These are phyloP conservation scores for Russula lepida DNA, from an alignment of 768 basidiomycete genomes.

Conservation along the genomic window DNA sequence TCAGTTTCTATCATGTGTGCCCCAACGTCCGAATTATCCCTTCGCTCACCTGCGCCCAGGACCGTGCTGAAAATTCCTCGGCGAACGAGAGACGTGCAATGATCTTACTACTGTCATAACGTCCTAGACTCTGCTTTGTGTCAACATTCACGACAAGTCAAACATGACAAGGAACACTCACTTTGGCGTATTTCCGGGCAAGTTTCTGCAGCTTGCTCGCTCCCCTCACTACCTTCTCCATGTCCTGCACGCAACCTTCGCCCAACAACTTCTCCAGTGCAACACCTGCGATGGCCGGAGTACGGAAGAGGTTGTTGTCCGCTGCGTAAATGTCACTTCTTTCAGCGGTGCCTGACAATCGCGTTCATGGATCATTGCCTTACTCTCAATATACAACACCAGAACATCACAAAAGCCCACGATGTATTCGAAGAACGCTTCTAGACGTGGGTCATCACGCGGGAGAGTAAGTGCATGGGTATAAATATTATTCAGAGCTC, in stretches of 20 bases:
- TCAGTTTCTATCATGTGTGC: not conserved
- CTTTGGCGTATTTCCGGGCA: conserved; percentile 3
- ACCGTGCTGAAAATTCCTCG: conserved; percentile 12
- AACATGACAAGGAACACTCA: not conserved
- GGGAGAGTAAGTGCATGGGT: not conserved
- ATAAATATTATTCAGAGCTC: conserved; percentile 15
- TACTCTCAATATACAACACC: conserved; percentile 1
- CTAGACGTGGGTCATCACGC: conserved; percentile 1
- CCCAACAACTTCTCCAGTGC: not conserved
- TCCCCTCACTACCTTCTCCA: conserved; percentile 1
- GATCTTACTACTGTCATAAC: not conserved
- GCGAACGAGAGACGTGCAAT: conserved; percentile 3
- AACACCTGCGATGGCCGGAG: not conserved
- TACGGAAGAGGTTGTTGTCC: conserved; percentile 8
- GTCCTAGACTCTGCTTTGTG: not conserved
- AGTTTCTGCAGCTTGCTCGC: conserved; percentile 3
- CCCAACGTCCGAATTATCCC: not conserved
- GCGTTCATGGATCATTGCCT: not conserved
- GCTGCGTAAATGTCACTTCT: not conserved
- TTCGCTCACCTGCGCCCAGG: conserved; percentile 12
- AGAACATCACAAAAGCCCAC: conserved; percentile 10
- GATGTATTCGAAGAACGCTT: conserved; percentile 13
- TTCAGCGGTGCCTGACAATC: not conserved
- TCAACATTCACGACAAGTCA: not conserved
- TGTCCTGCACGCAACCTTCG: conserved; percentile 8